Percentiles rank a stretch among this genome's conserved stretches.
Conservation (phyloP, 495 filamentous ascomycete species). For the Talaromyces trachyspermus region DNA sequence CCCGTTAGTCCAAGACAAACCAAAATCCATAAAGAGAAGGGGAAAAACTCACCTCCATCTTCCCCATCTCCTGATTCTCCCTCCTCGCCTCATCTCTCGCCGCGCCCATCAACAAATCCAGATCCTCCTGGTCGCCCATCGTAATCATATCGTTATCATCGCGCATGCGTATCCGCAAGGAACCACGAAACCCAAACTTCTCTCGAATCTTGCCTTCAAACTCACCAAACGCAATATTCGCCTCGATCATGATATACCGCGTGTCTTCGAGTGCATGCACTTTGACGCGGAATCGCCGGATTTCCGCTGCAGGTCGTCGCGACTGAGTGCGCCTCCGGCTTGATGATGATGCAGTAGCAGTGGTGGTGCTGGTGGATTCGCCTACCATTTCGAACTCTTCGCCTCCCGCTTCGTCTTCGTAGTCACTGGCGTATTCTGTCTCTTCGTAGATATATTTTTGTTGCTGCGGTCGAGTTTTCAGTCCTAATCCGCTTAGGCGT, state of each 20-base stretch:
- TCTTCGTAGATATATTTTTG: slow-evolving; percentile 66
- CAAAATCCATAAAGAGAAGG: background rate
- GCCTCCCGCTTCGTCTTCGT: slow-evolving; percentile 57
- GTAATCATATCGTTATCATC: slow-evolving; percentile 93
- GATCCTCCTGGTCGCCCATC: slow-evolving; percentile 91
- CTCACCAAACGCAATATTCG: slow-evolving; percentile 64
- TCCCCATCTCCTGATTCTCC: slow-evolving; percentile 77
- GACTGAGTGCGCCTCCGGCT: slow-evolving; percentile 21
- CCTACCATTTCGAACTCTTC: slow-evolving; percentile 78
- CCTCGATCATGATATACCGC: slow-evolving; percentile 83
- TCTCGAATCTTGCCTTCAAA: slow-evolving; percentile 69
- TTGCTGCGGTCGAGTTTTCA: slow-evolving; percentile 34
- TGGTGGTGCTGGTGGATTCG: too few species aligned
- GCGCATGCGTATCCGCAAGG: slow-evolving; percentile 77
- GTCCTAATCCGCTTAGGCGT: slow-evolving; percentile 19
- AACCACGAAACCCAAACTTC: slow-evolving; percentile 68
- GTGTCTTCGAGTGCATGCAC: slow-evolving; percentile 81
- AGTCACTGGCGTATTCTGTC: slow-evolving; percentile 62
- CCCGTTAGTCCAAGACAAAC: slow-evolving; percentile 7
- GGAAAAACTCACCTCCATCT: slow-evolving; percentile 75
- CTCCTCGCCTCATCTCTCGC: slow-evolving; percentile 61
- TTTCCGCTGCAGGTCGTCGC: slow-evolving; percentile 31
- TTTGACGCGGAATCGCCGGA: slow-evolving; percentile 73
- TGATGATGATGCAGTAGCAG: slow-evolving; percentile 1
- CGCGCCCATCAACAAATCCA: slow-evolving; percentile 71